Evolutionary conservation across 2,329 filamentous ascomycete genomes (phyloP).

Genomic region (Trematosphaeria pertusa): DNA sequence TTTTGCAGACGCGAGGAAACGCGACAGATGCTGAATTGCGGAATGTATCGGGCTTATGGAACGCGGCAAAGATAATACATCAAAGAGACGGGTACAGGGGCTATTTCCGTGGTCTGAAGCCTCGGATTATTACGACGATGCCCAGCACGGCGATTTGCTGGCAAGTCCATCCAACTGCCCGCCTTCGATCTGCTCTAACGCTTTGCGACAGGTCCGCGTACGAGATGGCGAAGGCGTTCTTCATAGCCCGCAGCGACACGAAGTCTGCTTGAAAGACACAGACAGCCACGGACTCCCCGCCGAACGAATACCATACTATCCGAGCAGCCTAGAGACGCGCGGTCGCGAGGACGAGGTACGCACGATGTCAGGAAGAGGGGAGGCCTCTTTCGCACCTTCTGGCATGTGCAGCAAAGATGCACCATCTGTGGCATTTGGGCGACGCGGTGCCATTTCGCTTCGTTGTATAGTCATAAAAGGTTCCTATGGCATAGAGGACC

Average conservation of each 20-base stretch:
- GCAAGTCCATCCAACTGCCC: conserved; percentile 57
- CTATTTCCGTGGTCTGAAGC: conserved; percentile 92
- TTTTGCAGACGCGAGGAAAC: conserved; percentile 90
- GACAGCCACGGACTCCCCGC: conserved; percentile 1
- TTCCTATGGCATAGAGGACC: conserved; percentile 29
- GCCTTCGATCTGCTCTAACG: conserved; percentile 14
- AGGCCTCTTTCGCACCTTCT: conserved; percentile 17
- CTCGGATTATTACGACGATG: conserved; percentile 94
- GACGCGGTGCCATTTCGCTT: conserved; percentile 22
- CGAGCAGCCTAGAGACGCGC: too few species aligned
- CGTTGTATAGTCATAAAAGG: conserved; percentile 40
- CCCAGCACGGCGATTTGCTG: conserved; percentile 99
- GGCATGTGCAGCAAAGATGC: conserved; percentile 26
- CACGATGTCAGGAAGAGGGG: conserved; percentile 17
- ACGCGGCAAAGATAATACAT: conserved; percentile 82
- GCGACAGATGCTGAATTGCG: conserved; percentile 81
- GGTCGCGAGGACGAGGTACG: conserved; percentile 22
- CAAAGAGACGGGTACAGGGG: conserved; percentile 82
- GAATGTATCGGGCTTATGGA: conserved; percentile 80
- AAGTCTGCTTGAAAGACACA: conserved; percentile 3
- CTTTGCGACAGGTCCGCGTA: conserved; percentile 65
- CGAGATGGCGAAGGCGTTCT: conserved; percentile 73
- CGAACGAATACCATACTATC: conserved; percentile 10
- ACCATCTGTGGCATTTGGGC: conserved; percentile 15
- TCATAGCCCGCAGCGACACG: conserved; percentile 55